Conservation (phyloP, 371 early-diverging fungal genomes). For the Mucor racemosus region DNA sequence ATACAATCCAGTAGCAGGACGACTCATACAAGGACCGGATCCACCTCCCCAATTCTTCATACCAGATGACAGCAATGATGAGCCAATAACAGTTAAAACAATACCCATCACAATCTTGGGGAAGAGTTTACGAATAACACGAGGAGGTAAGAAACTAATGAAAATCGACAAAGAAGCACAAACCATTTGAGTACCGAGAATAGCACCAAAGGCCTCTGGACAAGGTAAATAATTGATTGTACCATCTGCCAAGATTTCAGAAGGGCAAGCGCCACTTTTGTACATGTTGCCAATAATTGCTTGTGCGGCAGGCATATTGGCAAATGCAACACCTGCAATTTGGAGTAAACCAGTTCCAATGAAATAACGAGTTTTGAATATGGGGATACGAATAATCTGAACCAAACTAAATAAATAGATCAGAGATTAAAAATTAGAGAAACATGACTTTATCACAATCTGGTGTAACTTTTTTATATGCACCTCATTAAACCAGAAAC, state of each 20-base stretch:
- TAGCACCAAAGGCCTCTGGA: slow-evolving; percentile 61
- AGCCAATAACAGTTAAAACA: slow-evolving; percentile 55
- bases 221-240: slow-evolving; percentile 50
- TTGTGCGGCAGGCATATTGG: slow-evolving; percentile 43
- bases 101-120: slow-evolving; percentile 60
- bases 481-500: slow-evolving; percentile 41
- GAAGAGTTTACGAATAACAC: slow-evolving; percentile 51
- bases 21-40: slow-evolving; percentile 48
- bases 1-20: slow-evolving; percentile 37
- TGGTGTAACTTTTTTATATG: neutral
- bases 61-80: slow-evolving; percentile 49
- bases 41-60: slow-evolving; percentile 60
- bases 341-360: slow-evolving; percentile 54
- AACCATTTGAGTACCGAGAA: slow-evolving; percentile 58
- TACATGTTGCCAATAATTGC: slow-evolving; percentile 51
- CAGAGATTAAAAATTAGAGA: no score
- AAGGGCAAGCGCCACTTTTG: slow-evolving; percentile 55
- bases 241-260: slow-evolving; percentile 45
- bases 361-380: slow-evolving; percentile 51
- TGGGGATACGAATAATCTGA: slow-evolving; percentile 54
- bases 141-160: slow-evolving; percentile 57
- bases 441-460: slow-evolving; percentile 4
- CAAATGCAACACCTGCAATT: slow-evolving; percentile 43
- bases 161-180: slow-evolving; percentile 50
- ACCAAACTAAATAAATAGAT: slow-evolving; percentile 38